These are phyloP conservation scores for Linaria vulgaris DNA, from an alignment of 257 asterid species.

Conservation along the genomic window DNA sequence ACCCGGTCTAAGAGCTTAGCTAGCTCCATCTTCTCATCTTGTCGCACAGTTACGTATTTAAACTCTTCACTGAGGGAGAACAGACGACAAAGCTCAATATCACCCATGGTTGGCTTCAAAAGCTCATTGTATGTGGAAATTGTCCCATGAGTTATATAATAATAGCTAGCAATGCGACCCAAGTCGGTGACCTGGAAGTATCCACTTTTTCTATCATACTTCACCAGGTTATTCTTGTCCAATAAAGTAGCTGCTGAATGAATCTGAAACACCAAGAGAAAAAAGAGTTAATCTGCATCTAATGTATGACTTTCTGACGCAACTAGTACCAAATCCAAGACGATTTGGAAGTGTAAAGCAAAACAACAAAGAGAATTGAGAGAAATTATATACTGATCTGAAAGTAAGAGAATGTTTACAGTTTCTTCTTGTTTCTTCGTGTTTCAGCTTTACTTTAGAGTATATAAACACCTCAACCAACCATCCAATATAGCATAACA, in stretches of 20 bases:
- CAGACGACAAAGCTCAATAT: conserved; percentile 61
- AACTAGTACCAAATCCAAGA: conserved; percentile 12
- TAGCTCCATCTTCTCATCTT: conserved; percentile 62
- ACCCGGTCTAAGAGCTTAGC: conserved; percentile 64
- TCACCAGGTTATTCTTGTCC: conserved; percentile 61
- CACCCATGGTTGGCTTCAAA: conserved; percentile 69
- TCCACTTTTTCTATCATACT: conserved; percentile 64
- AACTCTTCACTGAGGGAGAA: conserved; percentile 67
- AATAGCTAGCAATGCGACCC: conserved; percentile 68
- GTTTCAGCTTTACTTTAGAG: not conserved
- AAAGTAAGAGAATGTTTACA: not conserved
- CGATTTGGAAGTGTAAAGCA: not conserved
- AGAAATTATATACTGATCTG: not conserved
- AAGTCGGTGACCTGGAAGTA: conserved; percentile 62
- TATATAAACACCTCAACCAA: conserved; percentile 5
- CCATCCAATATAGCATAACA: not conserved
- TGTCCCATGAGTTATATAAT: conserved; percentile 54
- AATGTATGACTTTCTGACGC: not conserved
- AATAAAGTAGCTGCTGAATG: conserved; percentile 53
- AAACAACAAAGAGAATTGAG: not conserved
- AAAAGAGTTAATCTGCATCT: conserved; percentile 10
- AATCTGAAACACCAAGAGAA: conserved; percentile 36
- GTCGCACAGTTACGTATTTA: conserved; percentile 55
- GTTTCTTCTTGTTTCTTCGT: conserved; percentile 1
- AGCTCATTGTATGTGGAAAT: conserved; percentile 58